Evolutionary conservation across 306 rosid genomes (phyloP).

Genomic region (Prosopis cineraria): DNA sequence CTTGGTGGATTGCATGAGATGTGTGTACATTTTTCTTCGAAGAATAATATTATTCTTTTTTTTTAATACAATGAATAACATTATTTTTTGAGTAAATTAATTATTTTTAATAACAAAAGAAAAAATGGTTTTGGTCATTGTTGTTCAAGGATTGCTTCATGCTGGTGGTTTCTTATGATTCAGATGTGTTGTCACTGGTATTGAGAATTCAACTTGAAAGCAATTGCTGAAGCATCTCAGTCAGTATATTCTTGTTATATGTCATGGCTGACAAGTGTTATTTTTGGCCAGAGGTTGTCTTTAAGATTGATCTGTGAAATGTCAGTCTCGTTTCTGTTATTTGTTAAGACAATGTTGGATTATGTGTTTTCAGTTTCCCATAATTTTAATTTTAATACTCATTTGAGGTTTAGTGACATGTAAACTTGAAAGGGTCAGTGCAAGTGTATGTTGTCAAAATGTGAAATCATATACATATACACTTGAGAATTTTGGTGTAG

Average conservation of each 20-base stretch:
- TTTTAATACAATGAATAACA: not conserved
- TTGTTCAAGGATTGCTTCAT: not conserved
- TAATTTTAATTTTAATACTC: not conserved
- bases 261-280: not conserved
- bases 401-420: not conserved
- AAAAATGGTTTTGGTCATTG: not conserved
- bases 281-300: not conserved
- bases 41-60: not conserved
- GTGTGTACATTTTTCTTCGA: not conserved
- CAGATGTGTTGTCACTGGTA: not conserved
- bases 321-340: not conserved
- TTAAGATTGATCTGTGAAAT: not conserved
- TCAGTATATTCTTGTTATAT: not conserved
- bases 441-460: not conserved
- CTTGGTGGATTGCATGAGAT: slow-evolving; percentile 12
- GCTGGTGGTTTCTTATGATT: not conserved
- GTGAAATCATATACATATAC: not conserved
- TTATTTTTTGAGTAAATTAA: not conserved
- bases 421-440: not conserved
- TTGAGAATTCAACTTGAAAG: not conserved
- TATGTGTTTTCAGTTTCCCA: not conserved
- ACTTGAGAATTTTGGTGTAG: not conserved
- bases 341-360: not conserved
- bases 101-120: not conserved
- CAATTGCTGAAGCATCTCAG: not conserved